These are phyloP conservation scores for Fusarium sp. DNA, from an alignment of 2,329 filamentous ascomycete species.

Conservation along the genomic window DNA sequence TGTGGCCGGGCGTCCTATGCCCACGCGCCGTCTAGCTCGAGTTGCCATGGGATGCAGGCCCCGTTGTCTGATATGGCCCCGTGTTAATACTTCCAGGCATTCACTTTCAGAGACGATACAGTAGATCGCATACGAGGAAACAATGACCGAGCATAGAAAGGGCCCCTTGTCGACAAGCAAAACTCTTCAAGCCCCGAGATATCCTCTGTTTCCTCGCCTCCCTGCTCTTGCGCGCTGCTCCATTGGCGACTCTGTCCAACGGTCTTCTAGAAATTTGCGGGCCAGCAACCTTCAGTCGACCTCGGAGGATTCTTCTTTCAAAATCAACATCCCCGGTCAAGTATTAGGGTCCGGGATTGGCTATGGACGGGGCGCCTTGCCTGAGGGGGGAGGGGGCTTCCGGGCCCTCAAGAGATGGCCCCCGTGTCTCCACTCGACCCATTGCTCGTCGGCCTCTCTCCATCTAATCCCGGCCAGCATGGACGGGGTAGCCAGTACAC, in stretches of 20 bases:
- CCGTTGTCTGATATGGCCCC: slow-evolving; percentile 35
- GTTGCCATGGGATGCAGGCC: slow-evolving; percentile 25
- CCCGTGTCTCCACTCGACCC: slow-evolving; percentile 51
- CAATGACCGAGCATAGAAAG: slow-evolving; percentile 20
- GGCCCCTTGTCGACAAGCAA: slow-evolving; percentile 46
- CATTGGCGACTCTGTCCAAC: slow-evolving; percentile 46
- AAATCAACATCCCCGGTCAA: slow-evolving; percentile 47
- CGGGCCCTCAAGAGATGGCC: slow-evolving; percentile 49
- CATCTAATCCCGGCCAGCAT: slow-evolving; percentile 47
- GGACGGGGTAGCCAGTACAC: slow-evolving; percentile 47
- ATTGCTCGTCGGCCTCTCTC: slow-evolving; percentile 47
- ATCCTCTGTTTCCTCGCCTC: slow-evolving; percentile 47
- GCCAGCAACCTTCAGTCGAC: slow-evolving; percentile 45
- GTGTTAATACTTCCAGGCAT: slow-evolving; percentile 40
- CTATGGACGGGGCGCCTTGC: slow-evolving; percentile 37
- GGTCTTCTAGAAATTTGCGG: slow-evolving; percentile 55
- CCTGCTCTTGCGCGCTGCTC: slow-evolving; percentile 41
- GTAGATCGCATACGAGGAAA: slow-evolving; percentile 20
- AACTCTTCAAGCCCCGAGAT: slow-evolving; percentile 46
- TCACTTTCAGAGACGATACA: slow-evolving; percentile 9
- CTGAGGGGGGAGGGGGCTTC: slow-evolving; percentile 49
- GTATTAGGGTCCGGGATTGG: slow-evolving; percentile 47
- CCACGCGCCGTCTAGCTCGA: slow-evolving; percentile 21
- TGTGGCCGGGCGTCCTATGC: slow-evolving; percentile 34
- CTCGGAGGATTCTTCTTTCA: slow-evolving; percentile 53